These are phyloP conservation scores for Urostyla sp. DNA, from an alignment of 73 alveolate genomes.

Conservation along the genomic window DNA sequence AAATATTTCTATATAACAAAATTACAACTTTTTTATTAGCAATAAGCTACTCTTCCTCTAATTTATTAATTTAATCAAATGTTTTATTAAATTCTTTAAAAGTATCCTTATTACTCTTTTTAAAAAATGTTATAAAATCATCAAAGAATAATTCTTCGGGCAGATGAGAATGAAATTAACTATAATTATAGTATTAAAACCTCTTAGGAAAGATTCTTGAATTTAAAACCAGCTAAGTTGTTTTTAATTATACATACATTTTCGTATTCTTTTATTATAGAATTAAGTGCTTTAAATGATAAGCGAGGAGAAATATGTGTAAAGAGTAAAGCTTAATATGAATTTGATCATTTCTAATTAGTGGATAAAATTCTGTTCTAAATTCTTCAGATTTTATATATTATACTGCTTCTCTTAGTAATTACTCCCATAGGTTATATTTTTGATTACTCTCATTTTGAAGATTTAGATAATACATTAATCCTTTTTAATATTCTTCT, in stretches of 20 bases:
- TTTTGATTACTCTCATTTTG: not conserved
- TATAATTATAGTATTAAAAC: conserved; percentile 4
- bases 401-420: conserved; percentile 8
- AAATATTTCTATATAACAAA: not conserved
- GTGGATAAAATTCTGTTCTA: conserved; percentile 7
- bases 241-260: conserved; percentile 2
- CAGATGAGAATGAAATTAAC: conserved; percentile 31
- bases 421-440: conserved; percentile 30
- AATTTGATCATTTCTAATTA: conserved; percentile 55
- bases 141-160: conserved; percentile 54
- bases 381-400: conserved; percentile 46
- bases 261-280: not conserved
- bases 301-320: conserved; percentile 26
- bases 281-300: not conserved
- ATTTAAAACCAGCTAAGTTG: not conserved
- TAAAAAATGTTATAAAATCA: conserved; percentile 21
- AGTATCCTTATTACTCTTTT: conserved; percentile 26
- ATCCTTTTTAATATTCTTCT: conserved; percentile 1
- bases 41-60: not conserved
- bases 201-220: conserved; percentile 9
- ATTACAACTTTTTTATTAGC: not conserved
- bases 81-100: not conserved
- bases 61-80: conserved; percentile 17
- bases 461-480: not conserved
- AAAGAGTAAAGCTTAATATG: conserved; percentile 24